Conservation (phyloP, 768 basidiomycete species). For the Paxillus rubicundulus region DNA sequence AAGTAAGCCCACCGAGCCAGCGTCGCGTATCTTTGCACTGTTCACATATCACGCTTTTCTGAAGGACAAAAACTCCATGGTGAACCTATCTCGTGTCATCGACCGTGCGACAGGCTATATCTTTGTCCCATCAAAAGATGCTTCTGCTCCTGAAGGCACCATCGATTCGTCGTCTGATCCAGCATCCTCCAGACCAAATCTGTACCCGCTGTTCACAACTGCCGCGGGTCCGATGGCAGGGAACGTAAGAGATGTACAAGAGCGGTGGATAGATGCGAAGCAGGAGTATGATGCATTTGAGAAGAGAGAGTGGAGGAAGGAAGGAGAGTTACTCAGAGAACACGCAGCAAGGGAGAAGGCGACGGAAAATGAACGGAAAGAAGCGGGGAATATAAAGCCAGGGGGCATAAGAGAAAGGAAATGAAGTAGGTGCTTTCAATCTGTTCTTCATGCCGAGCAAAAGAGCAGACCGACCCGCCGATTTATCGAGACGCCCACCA, state of each 20-base stretch:
- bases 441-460: background rate
- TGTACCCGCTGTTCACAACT: conserved; percentile 63
- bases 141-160: conserved; percentile 33
- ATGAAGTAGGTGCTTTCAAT: conserved; percentile 14
- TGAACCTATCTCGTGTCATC: conserved; percentile 76
- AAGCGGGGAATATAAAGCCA: conserved; percentile 1
- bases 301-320: conserved; percentile 69
- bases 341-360: conserved; percentile 16
- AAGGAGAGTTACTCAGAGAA: conserved; percentile 50
- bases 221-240: conserved; percentile 55
- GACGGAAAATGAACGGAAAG: background rate
- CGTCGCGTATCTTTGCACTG: background rate
- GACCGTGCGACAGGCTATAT: conserved; percentile 93
- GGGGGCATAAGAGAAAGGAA: conserved; percentile 29
- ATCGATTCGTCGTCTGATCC: conserved; percentile 30
- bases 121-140: conserved; percentile 60
- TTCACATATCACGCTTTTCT: background rate
- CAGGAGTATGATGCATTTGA: conserved; percentile 85
- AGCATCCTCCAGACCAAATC: conserved; percentile 55
- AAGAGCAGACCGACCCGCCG: too few species aligned
- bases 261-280: conserved; percentile 87
- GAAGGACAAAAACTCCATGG: conserved; percentile 97
- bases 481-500: too few species aligned
- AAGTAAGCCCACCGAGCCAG: conserved; percentile 46
- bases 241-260: conserved; percentile 77